A percentile compares a stretch with the other conserved stretches of the same genome.
Conservation (phyloP, 306 rosid genomes). For the Lithocarpus polystachyus region DNA sequence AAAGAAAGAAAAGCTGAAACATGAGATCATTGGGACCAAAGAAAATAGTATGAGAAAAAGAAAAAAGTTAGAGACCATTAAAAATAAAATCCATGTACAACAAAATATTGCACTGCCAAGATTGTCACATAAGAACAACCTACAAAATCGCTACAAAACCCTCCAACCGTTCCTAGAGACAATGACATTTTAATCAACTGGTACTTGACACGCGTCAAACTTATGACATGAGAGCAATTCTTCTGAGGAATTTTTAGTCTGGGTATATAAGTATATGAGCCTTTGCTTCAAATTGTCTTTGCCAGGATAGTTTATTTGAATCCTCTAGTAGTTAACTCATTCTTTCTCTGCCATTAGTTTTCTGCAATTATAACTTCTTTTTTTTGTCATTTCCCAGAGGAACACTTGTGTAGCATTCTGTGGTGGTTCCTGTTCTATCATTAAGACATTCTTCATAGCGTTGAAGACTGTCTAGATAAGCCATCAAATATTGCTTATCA, state of each 20-base stretch:
- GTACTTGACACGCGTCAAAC: constrained; percentile 40
- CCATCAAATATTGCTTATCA: constrained; percentile 3
- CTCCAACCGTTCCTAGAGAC: constrained; percentile 21
- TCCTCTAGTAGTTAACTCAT: constrained; percentile 12
- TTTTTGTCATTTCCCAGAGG: constrained; percentile 25
- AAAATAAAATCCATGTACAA: constrained; percentile 10
- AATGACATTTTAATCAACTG: constrained; percentile 23
- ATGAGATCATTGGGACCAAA: constrained; percentile 9
- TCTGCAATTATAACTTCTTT: not conserved
- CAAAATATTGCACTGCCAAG: constrained; percentile 15
- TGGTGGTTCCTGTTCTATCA: constrained; percentile 12
- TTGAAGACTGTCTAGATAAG: not conserved
- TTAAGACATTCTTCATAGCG: constrained; percentile 22
- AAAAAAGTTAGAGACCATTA: constrained; percentile 10
- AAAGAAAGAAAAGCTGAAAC: not conserved
- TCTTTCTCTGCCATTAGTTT: constrained; percentile 12
- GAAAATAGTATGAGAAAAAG: constrained; percentile 10
- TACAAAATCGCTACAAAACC: constrained; percentile 25
- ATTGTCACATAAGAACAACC: constrained; percentile 24
- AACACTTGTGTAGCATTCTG: constrained; percentile 13
- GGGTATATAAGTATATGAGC: constrained; percentile 32
- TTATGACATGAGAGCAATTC: constrained; percentile 18
- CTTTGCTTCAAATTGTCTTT: constrained; percentile 25
- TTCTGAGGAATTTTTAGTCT: not conserved
- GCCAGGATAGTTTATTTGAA: constrained; percentile 26